Evolutionary conservation across 305 asterid genomes (phyloP), one percentile per base, ranked within the genome.

Genomic region (Fraxinus paxiana): DNA sequence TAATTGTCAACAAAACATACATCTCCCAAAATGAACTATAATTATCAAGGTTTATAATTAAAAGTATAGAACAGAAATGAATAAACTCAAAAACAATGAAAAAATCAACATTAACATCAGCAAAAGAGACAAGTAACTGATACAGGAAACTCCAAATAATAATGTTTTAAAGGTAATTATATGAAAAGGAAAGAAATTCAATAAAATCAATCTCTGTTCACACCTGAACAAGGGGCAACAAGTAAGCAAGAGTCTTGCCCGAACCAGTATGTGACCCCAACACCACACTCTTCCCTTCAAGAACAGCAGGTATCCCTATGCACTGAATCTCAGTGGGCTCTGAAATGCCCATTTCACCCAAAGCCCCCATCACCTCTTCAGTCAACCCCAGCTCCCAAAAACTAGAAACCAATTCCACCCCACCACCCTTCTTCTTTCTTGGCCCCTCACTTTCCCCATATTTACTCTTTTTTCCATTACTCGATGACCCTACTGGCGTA

Each of bases 251-350:
- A 41, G 99, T 96, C 89, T 96, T 96, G 54, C 99, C 99, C 51
- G 99, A 96, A 30, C 99, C 99, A 83, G 99, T 96, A 77, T 96
- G 99, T 2, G 98, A 96, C 15, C 98, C 99, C 90, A 96, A 85
- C 0, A 94, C 98, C 77, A 96, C 98, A 88, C 92, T 91, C 77
- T 85, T 90, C 69, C 96, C 92, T 4, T 81, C 84, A 24, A 96
- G 88, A 51, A 96, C 95, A 65, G 97, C 93, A 81, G 98, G 94
- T 48, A 96, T 89, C 10, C 99, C 98, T 80, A 94, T 92, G 76
- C 90, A 74, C 91, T 96, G 99, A 91, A 96, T 96, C 91, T 96
- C 99, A 63, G 97, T 94, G 0, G 99, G 98, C 0, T 9, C 91
- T 13, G 93, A 83, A 87, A 96, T 94, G 24, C 87, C 90, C 98